Conservation (phyloP, 2,329 filamentous ascomycete genomes). For the Canariomyces notabilis region DNA sequence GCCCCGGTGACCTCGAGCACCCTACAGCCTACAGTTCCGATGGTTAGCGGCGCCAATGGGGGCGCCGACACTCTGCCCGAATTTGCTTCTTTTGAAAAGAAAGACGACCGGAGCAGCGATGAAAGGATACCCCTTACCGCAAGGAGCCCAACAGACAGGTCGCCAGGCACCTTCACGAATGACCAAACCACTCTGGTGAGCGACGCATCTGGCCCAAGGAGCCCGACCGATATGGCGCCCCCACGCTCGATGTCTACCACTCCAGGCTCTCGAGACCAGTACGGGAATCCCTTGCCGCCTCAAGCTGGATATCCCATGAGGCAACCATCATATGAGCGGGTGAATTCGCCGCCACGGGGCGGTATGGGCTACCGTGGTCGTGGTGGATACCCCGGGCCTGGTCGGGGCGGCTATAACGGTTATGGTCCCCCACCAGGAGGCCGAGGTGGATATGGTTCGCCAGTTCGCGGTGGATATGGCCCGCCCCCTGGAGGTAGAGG, state of each 20-base stretch:
- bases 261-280: constrained; percentile 48
- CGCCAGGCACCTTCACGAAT: constrained; percentile 41
- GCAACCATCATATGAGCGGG: constrained; percentile 43
- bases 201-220: constrained; percentile 29
- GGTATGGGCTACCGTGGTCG: constrained; percentile 45
- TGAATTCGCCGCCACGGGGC: constrained; percentile 50
- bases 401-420: constrained; percentile 35
- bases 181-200: constrained; percentile 35
- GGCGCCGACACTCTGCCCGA: constrained; percentile 44
- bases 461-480: constrained; percentile 33
- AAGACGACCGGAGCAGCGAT: constrained; percentile 58
- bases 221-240: constrained; percentile 34
- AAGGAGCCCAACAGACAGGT: constrained; percentile 55
- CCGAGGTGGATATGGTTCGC: constrained; percentile 31
- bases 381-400: constrained; percentile 42
- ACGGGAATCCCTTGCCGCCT: constrained; percentile 53
- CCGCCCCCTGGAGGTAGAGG: constrained; percentile 41
- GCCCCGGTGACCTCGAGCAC: constrained; percentile 36
- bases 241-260: constrained; percentile 31
- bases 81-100: constrained; percentile 64
- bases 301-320: constrained; percentile 44
- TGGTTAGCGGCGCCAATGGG: constrained; percentile 52
- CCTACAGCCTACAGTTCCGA: constrained; percentile 55
- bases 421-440: constrained; percentile 38
- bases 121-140: constrained; percentile 67